phyloP scores from a whole-genome alignment of 2,329 filamentous ascomycete species.

The Arthrobotrys entomopaga region DNA sequence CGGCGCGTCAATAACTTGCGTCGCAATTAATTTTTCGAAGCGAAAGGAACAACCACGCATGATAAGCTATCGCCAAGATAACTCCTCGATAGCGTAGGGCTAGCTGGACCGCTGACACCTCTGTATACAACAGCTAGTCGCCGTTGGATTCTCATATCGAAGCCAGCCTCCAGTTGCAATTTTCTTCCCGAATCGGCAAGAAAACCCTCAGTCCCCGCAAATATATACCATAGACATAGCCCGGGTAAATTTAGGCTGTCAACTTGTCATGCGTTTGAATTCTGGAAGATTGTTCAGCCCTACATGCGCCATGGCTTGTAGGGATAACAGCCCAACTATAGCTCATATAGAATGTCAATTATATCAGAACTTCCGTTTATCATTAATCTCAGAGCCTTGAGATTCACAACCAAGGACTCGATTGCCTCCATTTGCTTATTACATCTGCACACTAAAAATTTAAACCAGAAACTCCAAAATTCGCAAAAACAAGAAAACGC shows the following conservation, averaged over 20 bases:
- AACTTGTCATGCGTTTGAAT: too few relatives aligned
- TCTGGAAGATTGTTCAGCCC: too few relatives aligned
- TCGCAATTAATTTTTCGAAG: too few relatives aligned
- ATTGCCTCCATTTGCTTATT: not conserved
- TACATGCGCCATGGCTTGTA: not conserved
- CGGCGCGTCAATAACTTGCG: too few relatives aligned
- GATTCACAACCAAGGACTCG: not conserved
- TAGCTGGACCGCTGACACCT: conserved; percentile 1
- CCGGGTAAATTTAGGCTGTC: too few relatives aligned
- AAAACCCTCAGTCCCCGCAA: too few relatives aligned
- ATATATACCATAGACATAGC: too few relatives aligned
- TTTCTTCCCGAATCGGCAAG: too few relatives aligned
- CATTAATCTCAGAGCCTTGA: not conserved
- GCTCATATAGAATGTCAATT: not conserved
- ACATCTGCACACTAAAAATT: not conserved
- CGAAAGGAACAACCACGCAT: too few relatives aligned
- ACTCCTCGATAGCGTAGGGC: conserved; percentile 11
- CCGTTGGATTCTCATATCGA: too few relatives aligned
- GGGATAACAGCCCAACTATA: not conserved
- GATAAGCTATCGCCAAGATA: not conserved
- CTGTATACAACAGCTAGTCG: too few relatives aligned
- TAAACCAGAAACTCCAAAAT: not conserved
- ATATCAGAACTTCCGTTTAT: not conserved
- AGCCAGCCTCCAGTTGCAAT: too few relatives aligned
- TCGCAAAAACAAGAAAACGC: conserved; percentile 2